Conservation (phyloP, 1,284 basidiomycete genomes). For the Puccinia sorghi region DNA sequence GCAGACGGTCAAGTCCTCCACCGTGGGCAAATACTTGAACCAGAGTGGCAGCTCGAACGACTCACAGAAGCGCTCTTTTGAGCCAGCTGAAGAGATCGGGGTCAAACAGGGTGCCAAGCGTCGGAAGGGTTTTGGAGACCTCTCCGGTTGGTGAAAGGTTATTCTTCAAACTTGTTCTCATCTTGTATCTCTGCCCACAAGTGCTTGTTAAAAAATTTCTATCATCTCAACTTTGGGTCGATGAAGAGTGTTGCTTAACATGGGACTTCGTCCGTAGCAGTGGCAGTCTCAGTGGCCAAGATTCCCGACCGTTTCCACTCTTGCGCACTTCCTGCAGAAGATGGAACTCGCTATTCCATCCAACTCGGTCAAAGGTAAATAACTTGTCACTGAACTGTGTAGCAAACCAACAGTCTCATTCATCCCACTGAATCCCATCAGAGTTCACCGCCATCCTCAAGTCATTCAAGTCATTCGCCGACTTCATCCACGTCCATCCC, state of each 20-base stretch:
- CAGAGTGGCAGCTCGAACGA: background rate
- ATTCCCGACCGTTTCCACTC: no score
- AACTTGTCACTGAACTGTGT: background rate
- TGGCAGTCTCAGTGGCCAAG: no score
- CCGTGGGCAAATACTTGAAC: conserved; percentile 43
- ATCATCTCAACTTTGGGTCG: no score
- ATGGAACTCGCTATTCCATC: conserved; percentile 19
- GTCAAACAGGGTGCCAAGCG: conserved; percentile 35
- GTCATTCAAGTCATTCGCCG: conserved; percentile 37
- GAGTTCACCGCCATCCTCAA: conserved; percentile 47
- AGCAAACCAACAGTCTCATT: no score
- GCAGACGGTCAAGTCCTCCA: background rate
- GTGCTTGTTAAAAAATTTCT: background rate
- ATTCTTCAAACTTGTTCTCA: background rate
- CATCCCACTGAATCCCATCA: background rate
- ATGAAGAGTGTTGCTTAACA: no score
- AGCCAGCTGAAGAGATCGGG: conserved; percentile 34
- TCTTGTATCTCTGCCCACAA: background rate
- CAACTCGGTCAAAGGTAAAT: conserved; percentile 4
- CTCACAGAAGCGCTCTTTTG: background rate
- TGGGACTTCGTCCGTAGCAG: no score
- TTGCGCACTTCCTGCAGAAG: no score
- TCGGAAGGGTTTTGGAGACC: conserved; percentile 45
- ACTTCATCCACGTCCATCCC: conserved; percentile 38
- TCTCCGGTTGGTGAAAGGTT: conserved; percentile 46